Base-by-base conservation (phyloP, 2,329 filamentous ascomycete species). In the Sphaerostilbella broomeana region DNA sequence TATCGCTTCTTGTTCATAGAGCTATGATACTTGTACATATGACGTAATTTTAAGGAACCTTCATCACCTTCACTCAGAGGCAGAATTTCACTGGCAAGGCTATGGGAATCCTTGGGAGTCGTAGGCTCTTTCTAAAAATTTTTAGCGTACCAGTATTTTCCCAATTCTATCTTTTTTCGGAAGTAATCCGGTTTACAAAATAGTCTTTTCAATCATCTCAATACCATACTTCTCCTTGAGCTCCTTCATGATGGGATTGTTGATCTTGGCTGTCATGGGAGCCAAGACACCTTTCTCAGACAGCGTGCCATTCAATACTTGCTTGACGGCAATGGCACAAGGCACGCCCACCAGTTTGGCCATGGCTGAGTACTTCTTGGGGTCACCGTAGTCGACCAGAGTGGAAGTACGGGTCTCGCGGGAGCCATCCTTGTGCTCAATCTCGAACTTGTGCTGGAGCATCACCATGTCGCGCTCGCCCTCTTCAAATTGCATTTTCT, bases 401-500 rank as follows among this genome's bases (percentile, higher is more conserved):
- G 88, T 95, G 28, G 81, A 86, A 17, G 85, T 89, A 47, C 81
- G 73, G 30, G 80, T 87, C 69, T 94, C 79, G 61, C 75, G 77
- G 58, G 67, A 76, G 54, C 87, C 87, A 59, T 92, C 84, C 64
- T 81, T 80, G 65, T 83, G 70, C 72, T 92, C 84, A 51, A 94
- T 86, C 59, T 81, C 80, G 61, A 94, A 94, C 68, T 79, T 82
- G 70, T 86, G 83, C 68, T 87, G 84, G 21, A 87, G 73, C 32
- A 40, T 21, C 25, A 92, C 84, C 50, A 94, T 70, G 63, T 94
- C 88, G 44, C 88, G 81, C 77, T 95, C 87, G 45, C 75, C 82
- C 53, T 83, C 71, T 56, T 77, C 83, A 63, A 82, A 95, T 64
- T 85, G 77, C 86, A 94, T 94, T 79, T 94, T 94, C 72, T 85